A percentile compares a stretch with the other conserved stretches of the same genome.
Evolutionary conservation across 164 flowering plant species (phyloP).

Genomic region (Brasenia schreberi): DNA sequence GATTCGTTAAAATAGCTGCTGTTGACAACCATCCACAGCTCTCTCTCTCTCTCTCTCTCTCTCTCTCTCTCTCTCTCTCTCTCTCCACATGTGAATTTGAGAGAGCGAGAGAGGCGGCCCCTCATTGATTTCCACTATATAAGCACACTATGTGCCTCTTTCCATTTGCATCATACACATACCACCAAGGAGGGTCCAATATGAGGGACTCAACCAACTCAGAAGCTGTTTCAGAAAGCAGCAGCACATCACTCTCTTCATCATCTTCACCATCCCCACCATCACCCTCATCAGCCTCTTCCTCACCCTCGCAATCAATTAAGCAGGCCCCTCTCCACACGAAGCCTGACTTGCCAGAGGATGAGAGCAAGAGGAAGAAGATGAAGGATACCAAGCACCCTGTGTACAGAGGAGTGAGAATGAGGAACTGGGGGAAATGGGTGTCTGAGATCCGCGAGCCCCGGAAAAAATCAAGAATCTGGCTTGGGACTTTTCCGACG

Average conservation of each 20-base stretch:
- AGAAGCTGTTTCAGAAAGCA: constrained; percentile 27
- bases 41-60: neutral
- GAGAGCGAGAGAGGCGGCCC: neutral
- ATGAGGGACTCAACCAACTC: constrained; percentile 11
- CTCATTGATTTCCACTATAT: neutral
- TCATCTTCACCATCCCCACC: constrained; percentile 5
- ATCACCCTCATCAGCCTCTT: neutral
- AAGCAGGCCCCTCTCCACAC: neutral
- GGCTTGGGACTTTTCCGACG: constrained; percentile 75
- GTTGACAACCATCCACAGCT: neutral
- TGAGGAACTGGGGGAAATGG: constrained; percentile 89
- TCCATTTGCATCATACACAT: neutral
- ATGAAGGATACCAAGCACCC: constrained; percentile 39
- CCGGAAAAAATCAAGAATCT: constrained; percentile 71
- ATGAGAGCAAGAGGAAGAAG: constrained; percentile 3
- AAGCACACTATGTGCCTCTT: neutral
- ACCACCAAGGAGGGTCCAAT: neutral
- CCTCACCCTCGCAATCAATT: neutral
- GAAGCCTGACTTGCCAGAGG: neutral
- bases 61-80: neutral
- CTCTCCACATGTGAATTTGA: neutral
- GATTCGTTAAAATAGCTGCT: neutral
- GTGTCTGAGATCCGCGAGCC: constrained; percentile 92
- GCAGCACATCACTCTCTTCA: constrained; percentile 15
- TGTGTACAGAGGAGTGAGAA: constrained; percentile 62